phyloP scores from a whole-genome alignment of 2,329 filamentous ascomycete genomes.

The Microsporum canis region DNA sequence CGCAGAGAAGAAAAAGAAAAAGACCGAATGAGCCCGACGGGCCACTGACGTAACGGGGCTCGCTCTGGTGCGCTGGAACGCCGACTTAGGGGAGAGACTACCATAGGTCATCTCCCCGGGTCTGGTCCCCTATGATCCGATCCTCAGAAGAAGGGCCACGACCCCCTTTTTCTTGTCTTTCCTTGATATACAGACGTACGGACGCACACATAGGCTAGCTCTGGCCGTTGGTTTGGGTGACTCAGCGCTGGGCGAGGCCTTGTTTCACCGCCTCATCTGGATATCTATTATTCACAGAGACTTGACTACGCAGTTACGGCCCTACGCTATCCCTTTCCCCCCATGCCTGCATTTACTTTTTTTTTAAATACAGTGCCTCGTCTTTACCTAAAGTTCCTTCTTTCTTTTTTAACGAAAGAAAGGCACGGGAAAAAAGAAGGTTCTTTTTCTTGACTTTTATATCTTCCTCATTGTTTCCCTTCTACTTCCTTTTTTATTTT shows the following conservation, averaged over 20 bases:
- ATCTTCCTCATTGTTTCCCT: background rate
- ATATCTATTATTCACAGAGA: background rate
- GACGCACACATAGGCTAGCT: background rate
- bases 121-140: slow-evolving; percentile 1
- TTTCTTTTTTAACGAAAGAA: background rate
- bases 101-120: background rate
- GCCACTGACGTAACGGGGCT: background rate
- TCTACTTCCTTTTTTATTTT: background rate
- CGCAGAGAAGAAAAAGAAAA: background rate
- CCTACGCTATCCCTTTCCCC: background rate
- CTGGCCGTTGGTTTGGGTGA: background rate
- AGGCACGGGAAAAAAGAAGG: background rate
- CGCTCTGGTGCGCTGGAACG: background rate
- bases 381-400: background rate
- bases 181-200: background rate
- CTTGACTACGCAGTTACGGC: background rate
- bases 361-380: background rate
- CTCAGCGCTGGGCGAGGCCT: slow-evolving; percentile 4
- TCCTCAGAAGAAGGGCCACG: background rate
- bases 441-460: background rate
- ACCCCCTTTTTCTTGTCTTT: background rate
- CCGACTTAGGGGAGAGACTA: background rate
- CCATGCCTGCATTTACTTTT: background rate
- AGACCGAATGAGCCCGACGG: background rate
- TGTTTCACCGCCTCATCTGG: background rate